These are phyloP conservation scores for Oidium heveae DNA, from an alignment of 2,329 filamentous ascomycete species.

Conservation along the genomic window DNA sequence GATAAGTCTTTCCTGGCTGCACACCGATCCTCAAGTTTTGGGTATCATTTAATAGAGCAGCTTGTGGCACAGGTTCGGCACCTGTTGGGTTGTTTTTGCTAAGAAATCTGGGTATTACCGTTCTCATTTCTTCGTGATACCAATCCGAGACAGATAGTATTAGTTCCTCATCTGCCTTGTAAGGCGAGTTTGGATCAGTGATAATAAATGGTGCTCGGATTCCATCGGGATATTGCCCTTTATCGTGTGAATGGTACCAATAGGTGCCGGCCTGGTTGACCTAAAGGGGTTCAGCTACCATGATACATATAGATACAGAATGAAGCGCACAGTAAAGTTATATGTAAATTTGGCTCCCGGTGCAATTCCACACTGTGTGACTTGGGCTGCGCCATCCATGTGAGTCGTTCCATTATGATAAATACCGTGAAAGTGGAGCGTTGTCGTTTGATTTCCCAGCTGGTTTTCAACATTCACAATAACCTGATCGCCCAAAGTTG, in stretches of 20 bases:
- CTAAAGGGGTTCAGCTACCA: slow-evolving; percentile 10
- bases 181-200: slow-evolving; percentile 24
- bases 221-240: slow-evolving; percentile 31
- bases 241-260: slow-evolving; percentile 42
- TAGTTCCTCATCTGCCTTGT: slow-evolving; percentile 27
- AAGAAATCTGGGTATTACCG: slow-evolving; percentile 19
- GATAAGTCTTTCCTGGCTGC: slow-evolving; percentile 42
- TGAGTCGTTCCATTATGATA: slow-evolving; percentile 37
- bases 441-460: slow-evolving; percentile 30
- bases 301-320: not conserved
- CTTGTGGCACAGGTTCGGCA: slow-evolving; percentile 35
- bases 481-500: slow-evolving; percentile 31
- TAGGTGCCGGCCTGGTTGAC: slow-evolving; percentile 44
- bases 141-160: slow-evolving; percentile 32
- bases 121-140: slow-evolving; percentile 30
- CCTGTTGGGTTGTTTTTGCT: slow-evolving; percentile 23
- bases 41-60: slow-evolving; percentile 47
- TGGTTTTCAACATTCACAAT: slow-evolving; percentile 16
- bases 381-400: slow-evolving; percentile 44
- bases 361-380: slow-evolving; percentile 41
- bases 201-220: slow-evolving; percentile 30
- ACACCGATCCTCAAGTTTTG: slow-evolving; percentile 32
- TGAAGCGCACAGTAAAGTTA: slow-evolving; percentile 29
- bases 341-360: slow-evolving; percentile 42
- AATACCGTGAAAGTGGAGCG: slow-evolving; percentile 46